These are phyloP conservation scores for Candida easanensis DNA, from an alignment of 805 yeast genomes.

Conservation along the genomic window DNA sequence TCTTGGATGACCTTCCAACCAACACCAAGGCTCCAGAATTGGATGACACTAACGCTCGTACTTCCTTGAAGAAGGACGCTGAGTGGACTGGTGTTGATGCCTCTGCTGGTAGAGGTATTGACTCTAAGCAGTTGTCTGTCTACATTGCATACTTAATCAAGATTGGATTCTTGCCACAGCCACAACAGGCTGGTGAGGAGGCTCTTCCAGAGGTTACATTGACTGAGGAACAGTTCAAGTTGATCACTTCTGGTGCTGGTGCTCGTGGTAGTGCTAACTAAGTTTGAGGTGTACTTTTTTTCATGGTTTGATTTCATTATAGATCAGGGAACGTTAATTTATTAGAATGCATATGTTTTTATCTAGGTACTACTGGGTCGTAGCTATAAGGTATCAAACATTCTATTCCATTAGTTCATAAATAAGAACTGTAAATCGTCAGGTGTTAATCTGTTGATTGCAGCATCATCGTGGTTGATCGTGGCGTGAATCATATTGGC, in stretches of 20 bases:
- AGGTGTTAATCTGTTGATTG: conserved; percentile 84
- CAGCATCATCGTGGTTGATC: conserved; percentile 87
- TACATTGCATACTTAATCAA: conserved; percentile 78
- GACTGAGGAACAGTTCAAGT: conserved; percentile 51
- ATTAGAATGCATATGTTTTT: not conserved
- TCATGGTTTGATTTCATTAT: not conserved
- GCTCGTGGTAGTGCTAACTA: conserved; percentile 63
- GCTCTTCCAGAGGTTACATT: conserved; percentile 57
- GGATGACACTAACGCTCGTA: conserved; percentile 80
- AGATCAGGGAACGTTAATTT: not conserved
- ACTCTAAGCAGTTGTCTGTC: conserved; percentile 58
- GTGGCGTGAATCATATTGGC: conserved; percentile 99
- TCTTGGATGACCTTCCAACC: conserved; percentile 85
- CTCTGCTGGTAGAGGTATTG: conserved; percentile 76
- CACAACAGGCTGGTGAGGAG: conserved; percentile 41
- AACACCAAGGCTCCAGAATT: conserved; percentile 94
- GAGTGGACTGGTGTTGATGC: conserved; percentile 63
- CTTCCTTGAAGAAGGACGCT: conserved; percentile 60
- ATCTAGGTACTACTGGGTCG: not conserved
- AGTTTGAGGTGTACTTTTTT: not conserved
- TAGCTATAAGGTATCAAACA: no score
- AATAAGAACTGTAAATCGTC: conserved; percentile 94
- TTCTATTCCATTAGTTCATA: conserved; percentile 65
- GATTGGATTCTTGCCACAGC: conserved; percentile 75
- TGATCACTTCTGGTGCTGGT: conserved; percentile 67